Evolutionary conservation across 1,284 basidiomycete species (phyloP), one percentile per base, ranked within the genome.

Genomic region (Chiua sp.): DNA sequence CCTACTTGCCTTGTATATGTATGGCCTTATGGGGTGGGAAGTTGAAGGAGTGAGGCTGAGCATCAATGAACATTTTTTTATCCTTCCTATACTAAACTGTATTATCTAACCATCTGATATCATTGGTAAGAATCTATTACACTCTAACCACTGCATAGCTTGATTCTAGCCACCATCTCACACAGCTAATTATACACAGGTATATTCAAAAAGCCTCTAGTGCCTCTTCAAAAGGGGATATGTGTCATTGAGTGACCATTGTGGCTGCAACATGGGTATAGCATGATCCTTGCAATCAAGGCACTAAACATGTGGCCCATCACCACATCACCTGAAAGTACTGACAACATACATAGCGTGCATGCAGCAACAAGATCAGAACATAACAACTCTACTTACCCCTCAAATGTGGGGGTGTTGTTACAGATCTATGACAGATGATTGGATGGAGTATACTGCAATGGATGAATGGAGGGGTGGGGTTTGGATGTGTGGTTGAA

Each of bases 1-100:
- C 53, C 59, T 58, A 22, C 58, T 71, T 70, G 60, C 65, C 71
- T 60, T 68, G 71, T 66, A 65, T 68, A 65, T 68, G 54, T 73
- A 69, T 22, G 42, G 50, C 35, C 47, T 60, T 48, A 60, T 39
- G 30, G 57, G 57, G 54, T 26, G 26, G 26, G 58, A 57, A 28
- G 58, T 51, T 50, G 60, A 62, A 54, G 61, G 54, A 60, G 65
- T 54, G 62, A 59, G 49, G 59, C 57, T 42, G 56, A 51, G 57
- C 53, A 47, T 26, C 26, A 26, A 57, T 57, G 72, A 63, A 72
- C 69, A 63, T 51, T 72, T 44, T 64, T 59, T 55, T 26, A 56
- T 68, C 39, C 53, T 39, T 47, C 32, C n/a, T 70, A 26, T 26
- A 65, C 26, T 72, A 66, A 70, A 58, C 6, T 73, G 72, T 73